Conservation (phyloP, 2,329 filamentous ascomycete species). For the Trichoderma cornu-damae region DNA sequence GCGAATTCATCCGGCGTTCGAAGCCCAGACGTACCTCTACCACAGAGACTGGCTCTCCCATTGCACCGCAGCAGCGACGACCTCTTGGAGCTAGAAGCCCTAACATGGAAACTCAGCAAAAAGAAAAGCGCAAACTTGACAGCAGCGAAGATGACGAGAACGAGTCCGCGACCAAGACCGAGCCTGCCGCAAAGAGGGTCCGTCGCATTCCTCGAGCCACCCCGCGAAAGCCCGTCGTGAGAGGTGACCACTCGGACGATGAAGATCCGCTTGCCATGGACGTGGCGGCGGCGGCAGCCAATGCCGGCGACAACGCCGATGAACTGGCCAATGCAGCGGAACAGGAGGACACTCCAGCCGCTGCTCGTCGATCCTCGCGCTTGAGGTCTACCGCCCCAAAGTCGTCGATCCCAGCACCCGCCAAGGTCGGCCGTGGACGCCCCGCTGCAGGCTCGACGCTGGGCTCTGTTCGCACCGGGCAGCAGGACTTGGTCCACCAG, state of each 20-base stretch:
- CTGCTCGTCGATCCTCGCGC: conserved; percentile 32
- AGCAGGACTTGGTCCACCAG: conserved; percentile 32
- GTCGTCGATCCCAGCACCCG: conserved; percentile 34
- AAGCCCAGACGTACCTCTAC: conserved; percentile 28
- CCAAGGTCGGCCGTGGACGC: conserved; percentile 29
- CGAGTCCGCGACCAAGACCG: conserved; percentile 22
- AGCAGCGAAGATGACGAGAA: conserved; percentile 21
- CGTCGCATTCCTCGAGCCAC: conserved; percentile 22
- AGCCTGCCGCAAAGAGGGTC: conserved; percentile 26
- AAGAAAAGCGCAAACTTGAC: conserved; percentile 32
- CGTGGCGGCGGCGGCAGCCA: conserved; percentile 6
- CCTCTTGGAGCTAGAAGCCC: conserved; percentile 35
- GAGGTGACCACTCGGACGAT: conserved; percentile 20
- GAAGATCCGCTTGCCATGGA: conserved; percentile 4
- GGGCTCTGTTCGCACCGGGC: conserved; percentile 28
- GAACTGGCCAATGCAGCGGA: conserved; percentile 21
- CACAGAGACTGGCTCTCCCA: conserved; percentile 31
- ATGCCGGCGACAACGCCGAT: not conserved
- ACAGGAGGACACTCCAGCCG: conserved; percentile 19
- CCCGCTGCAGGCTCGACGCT: conserved; percentile 20
- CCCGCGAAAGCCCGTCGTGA: not conserved
- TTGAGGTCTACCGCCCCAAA: conserved; percentile 28
- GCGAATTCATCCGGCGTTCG: conserved; percentile 35
- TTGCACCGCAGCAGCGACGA: conserved; percentile 27
- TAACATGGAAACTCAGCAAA: conserved; percentile 33